phyloP scores from a whole-genome alignment of 2,329 filamentous ascomycete genomes.

The Diaporthe velutina region DNA sequence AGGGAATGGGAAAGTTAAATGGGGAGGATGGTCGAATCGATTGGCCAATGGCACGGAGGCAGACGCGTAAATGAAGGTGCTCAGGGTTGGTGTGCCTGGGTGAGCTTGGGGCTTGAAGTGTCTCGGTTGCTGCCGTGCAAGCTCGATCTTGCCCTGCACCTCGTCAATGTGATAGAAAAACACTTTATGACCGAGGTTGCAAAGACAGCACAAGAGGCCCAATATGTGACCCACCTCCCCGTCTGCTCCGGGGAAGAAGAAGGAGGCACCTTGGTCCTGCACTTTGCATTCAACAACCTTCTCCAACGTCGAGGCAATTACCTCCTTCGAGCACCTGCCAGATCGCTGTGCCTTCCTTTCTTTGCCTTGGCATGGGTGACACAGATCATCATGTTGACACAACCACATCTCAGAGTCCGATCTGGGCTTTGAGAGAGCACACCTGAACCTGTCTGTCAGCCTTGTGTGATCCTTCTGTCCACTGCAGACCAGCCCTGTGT shows the following conservation, averaged over 20 bases:
- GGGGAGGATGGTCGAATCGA: not conserved
- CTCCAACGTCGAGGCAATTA: too few species aligned
- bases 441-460: not conserved
- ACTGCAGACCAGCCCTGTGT: not conserved
- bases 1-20: not conserved
- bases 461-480: not conserved
- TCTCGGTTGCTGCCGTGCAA: conserved; percentile 22
- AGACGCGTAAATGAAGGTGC: conserved; percentile 6
- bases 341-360: not conserved
- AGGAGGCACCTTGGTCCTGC: too few species aligned
- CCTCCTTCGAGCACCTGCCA: not conserved
- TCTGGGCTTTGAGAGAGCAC: not conserved
- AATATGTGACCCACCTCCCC: too few species aligned
- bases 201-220: too few species aligned
- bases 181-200: too few species aligned
- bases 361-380: not conserved
- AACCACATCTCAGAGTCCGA: not conserved
- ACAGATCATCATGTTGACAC: too few species aligned
- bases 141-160: not conserved
- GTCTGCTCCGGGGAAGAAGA: too few species aligned
- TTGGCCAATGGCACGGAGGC: conserved; percentile 14
- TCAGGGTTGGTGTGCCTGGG: not conserved
- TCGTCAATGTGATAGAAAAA: not conserved
- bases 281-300: too few species aligned
- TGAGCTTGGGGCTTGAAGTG: not conserved